Base-by-base conservation (phyloP, 805 yeast genomes). In the Hanseniaspora hatyaiensis region DNA sequence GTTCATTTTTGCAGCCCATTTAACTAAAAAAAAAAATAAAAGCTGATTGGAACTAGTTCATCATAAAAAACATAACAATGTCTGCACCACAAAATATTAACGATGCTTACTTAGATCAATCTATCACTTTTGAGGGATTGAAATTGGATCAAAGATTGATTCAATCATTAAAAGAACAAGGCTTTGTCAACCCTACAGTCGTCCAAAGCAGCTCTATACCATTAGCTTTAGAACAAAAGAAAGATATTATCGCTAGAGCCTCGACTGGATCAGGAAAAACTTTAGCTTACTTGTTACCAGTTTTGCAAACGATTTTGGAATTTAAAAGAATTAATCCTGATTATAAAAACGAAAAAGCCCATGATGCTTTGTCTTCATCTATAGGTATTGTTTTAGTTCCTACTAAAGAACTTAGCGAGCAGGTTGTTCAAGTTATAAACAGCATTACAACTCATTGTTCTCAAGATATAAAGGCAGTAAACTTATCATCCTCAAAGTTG, bases 211-310 rank as follows among this genome's bases (percentile, higher is more conserved):
- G 79, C 59, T 82, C 95, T n/a, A 85, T 92, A 51, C 95, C 94
- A 36, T 67, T 92, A 42, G 96, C 98, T 1, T 65, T 92, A 46
- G 82, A 85, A 53, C 92, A 89, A 55, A 83, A 81, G 59, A 80
- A 87, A 66, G 96, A 89, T 61, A 82, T 89, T 53, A 81, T 89
- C 40, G 96, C 96, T 32, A 80, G 83, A 60, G 96, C 97, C 6
- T 78, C 85, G 22, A 89, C 98, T 0, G 98, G 98, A 3, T 82
- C 95, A 8, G 97, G 97, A 54, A 89, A 89, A 64, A 89, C 97
- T 0, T 83, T 85, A 9, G 94, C 96, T 1, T 89, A 89, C 60
- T 65, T 81, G 53, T 73, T 89, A 41, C 98, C 98, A 6, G 80
- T 92, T 15, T 63, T 92, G 34, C 94, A 92, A 62, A 73, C 78